Evolutionary conservation across 2,329 filamentous ascomycete genomes (phyloP), one percentile per base, ranked within the genome.

Genomic region (Penicillium frequentans): DNA sequence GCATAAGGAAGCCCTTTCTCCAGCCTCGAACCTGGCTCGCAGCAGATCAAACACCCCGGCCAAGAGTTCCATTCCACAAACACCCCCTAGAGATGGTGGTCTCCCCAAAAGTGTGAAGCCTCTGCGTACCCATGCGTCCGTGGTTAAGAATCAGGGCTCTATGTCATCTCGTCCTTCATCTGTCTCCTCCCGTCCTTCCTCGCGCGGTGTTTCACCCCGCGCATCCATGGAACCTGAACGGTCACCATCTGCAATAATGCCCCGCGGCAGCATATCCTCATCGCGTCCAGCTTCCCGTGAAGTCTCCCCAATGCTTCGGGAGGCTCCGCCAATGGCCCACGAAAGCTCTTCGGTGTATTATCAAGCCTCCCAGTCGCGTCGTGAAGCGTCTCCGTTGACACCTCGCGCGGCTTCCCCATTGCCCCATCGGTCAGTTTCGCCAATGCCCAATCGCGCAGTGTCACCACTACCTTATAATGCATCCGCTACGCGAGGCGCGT

Each of bases 1-100:
- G n/a, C 86, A 88, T 68, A 79, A 75, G 55, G 75, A 78, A 63
- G 77, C 73, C n/a, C 63, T 77, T 52, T 70, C 75, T n/a, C 77
- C 77, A 5, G 68, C 70, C 11, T 69, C 69, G 7, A 69, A 72
- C 23, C 63, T 72, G 21, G 66, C 73, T 24, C 66, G 70, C 31
- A 68, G 64, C 54, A 66, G 63, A 39, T 65, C 66, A 3, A 64
- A 64, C 13, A 70, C 80, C 72, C 63, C 76, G 60, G 61, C 76
- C 14, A 69, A 70, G 39, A 70, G 69, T 54, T 68, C 69, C 5
- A 71, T 73, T 45, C 73, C 75, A 10, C 70, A 70, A 57, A 70
- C 71, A 2, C 71, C 72, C 1, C 72, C 73, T 39, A 68, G 73
- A 52, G 71, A 71, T 62, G 68, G 68, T 19, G 71, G 71, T 21